A percentile compares a stretch with the other conserved stretches of the same genome.
These are phyloP conservation scores for Boletus subluridellus DNA, from an alignment of 1,284 basidiomycete species.

Conservation along the genomic window DNA sequence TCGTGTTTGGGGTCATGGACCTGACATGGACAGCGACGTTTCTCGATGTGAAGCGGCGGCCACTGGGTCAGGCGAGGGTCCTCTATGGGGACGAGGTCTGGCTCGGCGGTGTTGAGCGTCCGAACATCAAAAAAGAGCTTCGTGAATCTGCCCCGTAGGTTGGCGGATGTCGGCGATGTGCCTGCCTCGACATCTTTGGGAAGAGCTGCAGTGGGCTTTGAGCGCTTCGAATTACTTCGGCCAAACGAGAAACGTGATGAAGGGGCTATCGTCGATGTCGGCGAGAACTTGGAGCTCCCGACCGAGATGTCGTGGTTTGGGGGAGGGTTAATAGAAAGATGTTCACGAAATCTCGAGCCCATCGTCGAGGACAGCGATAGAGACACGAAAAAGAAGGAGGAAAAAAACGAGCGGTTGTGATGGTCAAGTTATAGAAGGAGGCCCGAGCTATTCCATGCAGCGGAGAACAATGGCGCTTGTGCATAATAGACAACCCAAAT, in stretches of 20 bases:
- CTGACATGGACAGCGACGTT: slow-evolving; percentile 34
- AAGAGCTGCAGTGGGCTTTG: background rate
- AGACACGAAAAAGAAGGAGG: background rate
- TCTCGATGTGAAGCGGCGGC: slow-evolving; percentile 42
- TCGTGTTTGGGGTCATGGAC: slow-evolving; percentile 25
- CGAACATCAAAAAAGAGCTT: slow-evolving; percentile 39
- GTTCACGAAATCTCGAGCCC: slow-evolving; percentile 35
- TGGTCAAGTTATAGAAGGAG: slow-evolving; percentile 3
- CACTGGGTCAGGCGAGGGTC: slow-evolving; percentile 33
- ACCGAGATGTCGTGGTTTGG: slow-evolving; percentile 11
- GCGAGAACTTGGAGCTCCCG: slow-evolving; percentile 37
- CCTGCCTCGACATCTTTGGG: slow-evolving; percentile 33
- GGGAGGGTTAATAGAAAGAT: slow-evolving; percentile 31
- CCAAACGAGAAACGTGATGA: slow-evolving; percentile 23
- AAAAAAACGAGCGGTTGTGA: slow-evolving; percentile 13
- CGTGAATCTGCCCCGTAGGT: slow-evolving; percentile 36
- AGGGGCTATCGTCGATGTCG: slow-evolving; percentile 32
- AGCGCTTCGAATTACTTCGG: slow-evolving; percentile 13
- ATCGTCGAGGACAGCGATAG: slow-evolving; percentile 4
- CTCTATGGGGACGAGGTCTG: slow-evolving; percentile 31
- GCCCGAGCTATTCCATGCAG: background rate
- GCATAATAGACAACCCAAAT: slow-evolving; percentile 16
- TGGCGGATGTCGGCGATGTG: slow-evolving; percentile 10
- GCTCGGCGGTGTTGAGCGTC: slow-evolving; percentile 25
- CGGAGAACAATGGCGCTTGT: slow-evolving; percentile 23